Base-by-base conservation (phyloP, 495 filamentous ascomycete species). In the Xylaria sp. region DNA sequence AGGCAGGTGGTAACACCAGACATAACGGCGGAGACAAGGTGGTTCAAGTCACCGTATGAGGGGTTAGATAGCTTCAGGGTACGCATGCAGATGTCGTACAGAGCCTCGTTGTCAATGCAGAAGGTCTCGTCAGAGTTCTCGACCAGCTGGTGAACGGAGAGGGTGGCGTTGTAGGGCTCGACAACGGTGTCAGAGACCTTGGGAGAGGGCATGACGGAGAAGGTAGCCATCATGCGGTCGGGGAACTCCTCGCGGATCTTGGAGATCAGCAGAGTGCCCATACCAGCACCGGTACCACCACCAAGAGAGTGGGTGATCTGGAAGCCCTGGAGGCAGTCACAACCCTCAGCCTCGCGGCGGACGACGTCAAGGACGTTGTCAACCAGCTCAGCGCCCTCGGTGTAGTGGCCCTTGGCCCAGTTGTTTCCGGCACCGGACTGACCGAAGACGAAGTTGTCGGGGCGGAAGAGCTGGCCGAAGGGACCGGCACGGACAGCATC, bases 241-340 rank as follows among this genome's bases (percentile, higher is more conserved):
- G 96, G 96, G 89, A 99, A 99, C 87, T 99, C 96, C 88, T 99
- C 96, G 83, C 96, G 96, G 83, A 99, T 98, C 93, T 99, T 99
- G 86, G 95, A 98, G 90, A 99, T 98, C 83, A 99, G 84, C 79
- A 99, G 90, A 59, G 96, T 99, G 88, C 96, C 96, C 96, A 99
- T 99, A 92, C 96, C 96, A 82, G 96, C 96, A 92, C 96, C 96
- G 80, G 96, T 99, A 91, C 96, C 96, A 93, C 96, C 96, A 91
- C 96, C 96, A 77, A 98, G 93, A 57, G 96, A 99, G 91, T 99
- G 96, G 80, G 96, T 99, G 87, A 99, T 98, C 89, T 99, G 96
- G 91, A 99, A 99, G 84, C 96, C 96, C 87, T 99, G 96, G 75
- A 99, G 93, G 88, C 96, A 99, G 90, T 99, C 96, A 83, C 96